These are phyloP conservation scores for Hirsutella rhossiliensis DNA, from an alignment of 2,329 filamentous ascomycete genomes.

Conservation along the genomic window DNA sequence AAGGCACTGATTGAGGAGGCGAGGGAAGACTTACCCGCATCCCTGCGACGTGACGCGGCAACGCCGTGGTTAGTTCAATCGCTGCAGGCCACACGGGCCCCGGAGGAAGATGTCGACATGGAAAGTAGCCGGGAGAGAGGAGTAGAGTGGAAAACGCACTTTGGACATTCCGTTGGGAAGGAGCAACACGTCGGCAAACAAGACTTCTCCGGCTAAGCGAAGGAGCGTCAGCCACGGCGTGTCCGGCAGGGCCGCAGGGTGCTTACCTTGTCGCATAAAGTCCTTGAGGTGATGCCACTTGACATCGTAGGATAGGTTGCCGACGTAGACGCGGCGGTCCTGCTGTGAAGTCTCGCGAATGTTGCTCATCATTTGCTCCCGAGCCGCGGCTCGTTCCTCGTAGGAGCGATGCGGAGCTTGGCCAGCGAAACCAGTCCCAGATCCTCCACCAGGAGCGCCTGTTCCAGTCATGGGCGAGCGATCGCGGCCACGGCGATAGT, in stretches of 20 bases:
- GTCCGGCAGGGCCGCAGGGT: constrained; percentile 7
- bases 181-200: constrained; percentile 98
- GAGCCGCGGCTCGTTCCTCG: constrained; percentile 72
- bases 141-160: constrained; percentile 61
- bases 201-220: constrained; percentile 81
- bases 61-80: not conserved
- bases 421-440: constrained; percentile 53
- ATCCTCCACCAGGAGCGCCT: constrained; percentile 57
- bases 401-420: constrained; percentile 55
- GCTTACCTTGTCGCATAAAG: constrained; percentile 98
- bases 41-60: constrained; percentile 52
- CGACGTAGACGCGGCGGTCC: constrained; percentile 98
- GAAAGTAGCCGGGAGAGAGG: not conserved
- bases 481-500: constrained; percentile 61
- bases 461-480: constrained; percentile 78
- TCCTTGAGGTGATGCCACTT: constrained; percentile 99
- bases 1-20: not conserved
- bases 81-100: too few relatives aligned
- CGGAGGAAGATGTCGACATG: not conserved
- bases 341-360: constrained; percentile 93
- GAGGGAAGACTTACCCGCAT: constrained; percentile 74
- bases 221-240: constrained; percentile 25
- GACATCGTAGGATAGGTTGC: constrained; percentile 97
- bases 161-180: constrained; percentile 99
- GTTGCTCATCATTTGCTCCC: constrained; percentile 93